These are phyloP conservation scores for Clohesyomyces aquaticus DNA, from an alignment of 495 filamentous ascomycete genomes.

Conservation along the genomic window DNA sequence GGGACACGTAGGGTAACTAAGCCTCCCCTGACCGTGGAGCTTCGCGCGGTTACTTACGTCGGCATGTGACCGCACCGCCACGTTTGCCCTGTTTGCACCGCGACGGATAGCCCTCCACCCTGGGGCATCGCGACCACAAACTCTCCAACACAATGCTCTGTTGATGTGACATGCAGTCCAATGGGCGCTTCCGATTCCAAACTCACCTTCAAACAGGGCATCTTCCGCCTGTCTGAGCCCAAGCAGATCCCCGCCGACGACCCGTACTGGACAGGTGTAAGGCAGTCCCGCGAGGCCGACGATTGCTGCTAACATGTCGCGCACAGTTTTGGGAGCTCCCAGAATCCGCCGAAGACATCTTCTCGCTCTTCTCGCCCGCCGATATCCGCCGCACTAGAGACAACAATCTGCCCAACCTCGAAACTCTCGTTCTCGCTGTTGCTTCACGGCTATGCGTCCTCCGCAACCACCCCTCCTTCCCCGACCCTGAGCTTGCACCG, in stretches of 20 bases:
- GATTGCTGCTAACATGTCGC: slow-evolving; percentile 32
- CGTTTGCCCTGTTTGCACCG: slow-evolving; percentile 13
- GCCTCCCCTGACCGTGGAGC: too few species aligned
- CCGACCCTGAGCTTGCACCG: slow-evolving; percentile 85
- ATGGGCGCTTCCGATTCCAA: slow-evolving; percentile 99
- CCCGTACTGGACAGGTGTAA: slow-evolving; percentile 89
- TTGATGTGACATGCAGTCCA: slow-evolving; percentile 33
- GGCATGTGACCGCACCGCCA: neutral
- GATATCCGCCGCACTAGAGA: slow-evolving; percentile 93
- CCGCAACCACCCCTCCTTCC: slow-evolving; percentile 87
- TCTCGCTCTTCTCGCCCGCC: slow-evolving; percentile 90
- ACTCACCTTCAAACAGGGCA: slow-evolving; percentile 98
- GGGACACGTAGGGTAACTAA: too few species aligned
- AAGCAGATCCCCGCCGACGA: slow-evolving; percentile 85
- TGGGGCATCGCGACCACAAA: slow-evolving; percentile 7
- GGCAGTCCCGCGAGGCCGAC: slow-evolving; percentile 41
- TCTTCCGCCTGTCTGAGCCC: slow-evolving; percentile 94
- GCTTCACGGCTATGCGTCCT: slow-evolving; percentile 79
- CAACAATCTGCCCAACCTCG: slow-evolving; percentile 82
- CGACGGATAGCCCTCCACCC: too few species aligned
- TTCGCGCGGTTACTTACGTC: too few species aligned
- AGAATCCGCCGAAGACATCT: slow-evolving; percentile 93
- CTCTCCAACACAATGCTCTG: neutral
- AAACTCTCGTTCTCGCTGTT: slow-evolving; percentile 83
- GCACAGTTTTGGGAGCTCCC: slow-evolving; percentile 95